Conservation (phyloP, 1,284 basidiomycete species). For the Ceraceosorus guamensis region DNA sequence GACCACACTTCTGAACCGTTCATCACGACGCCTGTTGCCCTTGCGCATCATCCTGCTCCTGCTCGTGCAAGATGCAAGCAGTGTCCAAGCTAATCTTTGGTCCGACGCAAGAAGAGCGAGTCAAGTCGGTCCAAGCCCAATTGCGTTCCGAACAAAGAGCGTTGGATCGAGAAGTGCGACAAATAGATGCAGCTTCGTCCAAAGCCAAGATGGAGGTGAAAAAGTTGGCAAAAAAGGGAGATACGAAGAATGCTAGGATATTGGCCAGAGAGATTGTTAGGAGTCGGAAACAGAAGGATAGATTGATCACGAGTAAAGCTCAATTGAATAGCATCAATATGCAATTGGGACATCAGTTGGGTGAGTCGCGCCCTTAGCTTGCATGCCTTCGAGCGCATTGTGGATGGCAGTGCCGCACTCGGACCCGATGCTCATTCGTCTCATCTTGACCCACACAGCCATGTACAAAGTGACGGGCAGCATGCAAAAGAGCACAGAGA, state of each 20-base stretch:
- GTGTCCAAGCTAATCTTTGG: conserved; percentile 86
- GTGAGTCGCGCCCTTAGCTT: conserved; percentile 54
- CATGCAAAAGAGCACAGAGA: conserved; percentile 93
- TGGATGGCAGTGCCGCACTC: not conserved
- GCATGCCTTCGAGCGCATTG: not conserved
- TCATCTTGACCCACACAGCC: conserved; percentile 54
- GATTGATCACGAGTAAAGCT: conserved; percentile 85
- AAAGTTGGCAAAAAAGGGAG: conserved; percentile 81
- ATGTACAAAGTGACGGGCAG: conserved; percentile 96
- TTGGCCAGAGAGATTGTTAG: conserved; percentile 89
- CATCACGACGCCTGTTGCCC: too few relatives aligned
- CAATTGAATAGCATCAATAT: conserved; percentile 81
- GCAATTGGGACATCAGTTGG: conserved; percentile 86
- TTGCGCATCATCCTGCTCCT: too few relatives aligned
- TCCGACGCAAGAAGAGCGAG: conserved; percentile 69
- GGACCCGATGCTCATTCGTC: not conserved
- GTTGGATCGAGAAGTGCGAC: conserved; percentile 38
- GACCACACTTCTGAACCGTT: too few relatives aligned
- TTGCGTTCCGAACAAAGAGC: conserved; percentile 40
- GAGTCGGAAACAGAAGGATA: conserved; percentile 87
- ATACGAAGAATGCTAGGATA: conserved; percentile 83
- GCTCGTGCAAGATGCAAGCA: conserved; percentile 59
- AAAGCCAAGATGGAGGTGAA: conserved; percentile 80
- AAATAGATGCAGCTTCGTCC: conserved; percentile 75
- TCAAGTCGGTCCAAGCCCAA: conserved; percentile 37